Conservation (phyloP, 1,284 basidiomycete species). For the Ceratobasidium sp. region DNA sequence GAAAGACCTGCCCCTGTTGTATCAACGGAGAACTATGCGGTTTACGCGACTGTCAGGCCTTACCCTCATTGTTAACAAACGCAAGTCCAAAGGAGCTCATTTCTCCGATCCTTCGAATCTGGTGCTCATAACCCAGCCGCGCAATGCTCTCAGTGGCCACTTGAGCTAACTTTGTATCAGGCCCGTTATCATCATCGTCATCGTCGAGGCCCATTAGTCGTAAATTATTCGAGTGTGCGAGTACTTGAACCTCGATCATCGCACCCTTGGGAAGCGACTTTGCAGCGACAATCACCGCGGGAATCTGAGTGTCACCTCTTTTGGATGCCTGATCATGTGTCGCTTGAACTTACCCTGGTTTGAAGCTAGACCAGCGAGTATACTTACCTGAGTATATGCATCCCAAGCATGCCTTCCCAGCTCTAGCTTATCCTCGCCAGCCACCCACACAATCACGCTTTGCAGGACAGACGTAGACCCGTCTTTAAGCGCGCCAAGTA, state of each 20-base stretch:
- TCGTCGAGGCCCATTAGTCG: conserved; percentile 43
- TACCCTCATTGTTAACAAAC: neutral
- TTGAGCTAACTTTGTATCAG: neutral
- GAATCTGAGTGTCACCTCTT: conserved; percentile 47
- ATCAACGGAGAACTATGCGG: too few species aligned
- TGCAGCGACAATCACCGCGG: conserved; percentile 71
- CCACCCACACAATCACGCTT: conserved; percentile 73
- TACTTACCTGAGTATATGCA: conserved; percentile 43
- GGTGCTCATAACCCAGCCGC: neutral
- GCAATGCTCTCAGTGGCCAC: neutral
- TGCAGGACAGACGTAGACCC: conserved; percentile 66
- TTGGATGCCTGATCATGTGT: conserved; percentile 39
- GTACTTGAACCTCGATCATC: conserved; percentile 56
- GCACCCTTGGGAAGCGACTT: conserved; percentile 78
- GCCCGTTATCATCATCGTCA: too few species aligned
- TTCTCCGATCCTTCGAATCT: neutral
- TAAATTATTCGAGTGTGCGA: conserved; percentile 50
- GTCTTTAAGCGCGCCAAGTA: conserved; percentile 64
- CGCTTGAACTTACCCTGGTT: conserved; percentile 40
- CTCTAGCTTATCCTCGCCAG: conserved; percentile 52
- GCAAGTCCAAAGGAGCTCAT: neutral
- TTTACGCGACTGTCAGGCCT: neutral
- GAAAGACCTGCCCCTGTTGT: too few species aligned
- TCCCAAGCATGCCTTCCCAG: conserved; percentile 56
- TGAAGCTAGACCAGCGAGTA: neutral